Percentiles rank a stretch among this genome's conserved stretches.
Conservation (phyloP, 1,139 yeast species). For the Yamadazyma aaseri region DNA sequence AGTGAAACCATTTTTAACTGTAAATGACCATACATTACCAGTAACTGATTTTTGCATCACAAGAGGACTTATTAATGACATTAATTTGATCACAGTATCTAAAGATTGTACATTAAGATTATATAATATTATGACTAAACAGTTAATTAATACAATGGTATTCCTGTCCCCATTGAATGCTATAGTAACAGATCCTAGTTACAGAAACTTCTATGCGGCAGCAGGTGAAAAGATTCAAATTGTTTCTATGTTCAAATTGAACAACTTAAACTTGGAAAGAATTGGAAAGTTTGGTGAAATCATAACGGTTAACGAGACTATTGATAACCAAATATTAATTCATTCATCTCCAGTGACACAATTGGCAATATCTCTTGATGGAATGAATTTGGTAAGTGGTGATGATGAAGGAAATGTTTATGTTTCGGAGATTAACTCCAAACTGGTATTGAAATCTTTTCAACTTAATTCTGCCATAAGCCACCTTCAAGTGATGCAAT, state of each 20-base stretch:
- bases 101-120: slow-evolving; percentile 73
- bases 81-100: slow-evolving; percentile 71
- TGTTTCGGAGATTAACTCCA: slow-evolving; percentile 71
- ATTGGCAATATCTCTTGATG: slow-evolving; percentile 69
- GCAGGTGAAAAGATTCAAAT: slow-evolving; percentile 59
- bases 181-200: slow-evolving; percentile 77
- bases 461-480: slow-evolving; percentile 48
- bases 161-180: slow-evolving; percentile 57
- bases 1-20: slow-evolving; percentile 45
- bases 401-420: slow-evolving; percentile 67
- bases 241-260: slow-evolving; percentile 51
- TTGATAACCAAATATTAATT: slow-evolving; percentile 54
- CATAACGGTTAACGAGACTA: slow-evolving; percentile 34
- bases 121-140: slow-evolving; percentile 47
- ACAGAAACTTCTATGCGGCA: slow-evolving; percentile 73
- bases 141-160: slow-evolving; percentile 68
- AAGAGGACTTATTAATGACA: slow-evolving; percentile 53
- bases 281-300: slow-evolving; percentile 58
- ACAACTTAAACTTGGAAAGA: slow-evolving; percentile 48
- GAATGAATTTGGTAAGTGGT: slow-evolving; percentile 71
- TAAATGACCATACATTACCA: slow-evolving; percentile 77
- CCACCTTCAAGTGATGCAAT: slow-evolving; percentile 20
- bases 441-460: slow-evolving; percentile 69
- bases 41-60: slow-evolving; percentile 62
- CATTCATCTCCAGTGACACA: slow-evolving; percentile 54